Base-by-base conservation (phyloP, 371 early-diverging fungal species). In the Mortierella sp. region DNA sequence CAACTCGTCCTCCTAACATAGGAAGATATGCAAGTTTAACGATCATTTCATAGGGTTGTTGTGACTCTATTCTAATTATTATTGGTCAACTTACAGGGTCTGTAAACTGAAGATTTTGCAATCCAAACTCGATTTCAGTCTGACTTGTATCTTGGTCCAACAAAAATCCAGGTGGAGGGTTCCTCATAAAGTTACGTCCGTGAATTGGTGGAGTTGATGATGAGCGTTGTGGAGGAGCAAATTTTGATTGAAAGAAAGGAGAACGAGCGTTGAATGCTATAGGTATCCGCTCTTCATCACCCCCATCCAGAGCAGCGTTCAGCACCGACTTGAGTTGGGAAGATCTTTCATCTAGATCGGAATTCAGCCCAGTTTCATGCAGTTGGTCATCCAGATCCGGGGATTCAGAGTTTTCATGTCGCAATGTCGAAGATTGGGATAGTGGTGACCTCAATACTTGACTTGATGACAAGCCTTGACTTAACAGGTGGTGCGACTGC, bases 171-270 rank as follows among this genome's bases (percentile, higher is more conserved):
- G 80, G 74, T 40, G 77, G 69, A n/a, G 60, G 73, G 43, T 83
- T 70, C 61, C 80, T 79, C 70, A 78, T 59, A 75, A 77, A 81
- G 47, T 76, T 71, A 45, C 83, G 86, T 32, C 73, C 66, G 47
- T 88, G 91, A 38, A 84, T 76, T 9, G 91, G 91, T 22, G 91
- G 91, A 0, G 90, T 90, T 1, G 90, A 90, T 6, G 90, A 87
- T 1, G 90, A 84, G 6, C 91, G 88, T 24, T 83, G 85, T 0
- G 88, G 88, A 2, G 89, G 88, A 1, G 84, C 67, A 59, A 76
- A 88, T 57, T 72, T 88, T 68, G 74, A 79, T 74, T 66, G 85
- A 67, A 77, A 82, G 32, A 71, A 58, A 0, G 86, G 86, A 10
- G 84, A 77, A 4, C 82, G 69, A 8, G 64, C 69, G 32, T 47